Evolutionary conservation across 2,329 filamentous ascomycete genomes (phyloP).

Genomic region (Colletotrichum orbiculare): DNA sequence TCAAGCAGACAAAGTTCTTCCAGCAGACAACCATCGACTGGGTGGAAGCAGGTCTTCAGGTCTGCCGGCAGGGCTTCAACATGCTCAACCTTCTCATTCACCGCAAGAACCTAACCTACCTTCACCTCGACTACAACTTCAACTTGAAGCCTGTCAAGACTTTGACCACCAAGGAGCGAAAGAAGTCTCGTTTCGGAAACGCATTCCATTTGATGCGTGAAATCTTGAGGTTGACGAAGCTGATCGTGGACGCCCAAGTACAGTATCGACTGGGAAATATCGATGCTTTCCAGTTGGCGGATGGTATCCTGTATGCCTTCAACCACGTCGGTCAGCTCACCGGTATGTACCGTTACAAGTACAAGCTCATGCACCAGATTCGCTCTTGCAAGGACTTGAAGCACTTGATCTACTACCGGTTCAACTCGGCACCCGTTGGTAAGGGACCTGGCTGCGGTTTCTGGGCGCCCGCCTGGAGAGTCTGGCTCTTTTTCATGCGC

Average conservation of each 20-base stretch:
- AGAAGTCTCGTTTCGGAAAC: slow-evolving; percentile 99
- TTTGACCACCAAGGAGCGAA: slow-evolving; percentile 96
- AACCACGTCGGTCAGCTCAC: slow-evolving; percentile 98
- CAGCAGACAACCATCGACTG: slow-evolving; percentile 99
- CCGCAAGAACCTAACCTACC: slow-evolving; percentile 96
- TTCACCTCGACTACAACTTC: slow-evolving; percentile 99
- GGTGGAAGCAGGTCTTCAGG: slow-evolving; percentile 98
- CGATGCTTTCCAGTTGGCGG: slow-evolving; percentile 97
- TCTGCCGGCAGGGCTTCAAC: slow-evolving; percentile 98
- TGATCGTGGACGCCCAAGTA: slow-evolving; percentile 98
- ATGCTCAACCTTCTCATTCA: slow-evolving; percentile 99
- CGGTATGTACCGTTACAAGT: slow-evolving; percentile 99
- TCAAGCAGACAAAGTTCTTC: slow-evolving; percentile 99
- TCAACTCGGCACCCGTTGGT: slow-evolving; percentile 95
- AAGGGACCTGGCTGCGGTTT: slow-evolving; percentile 98
- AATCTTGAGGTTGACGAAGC: slow-evolving; percentile 92
- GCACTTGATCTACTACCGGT: slow-evolving; percentile 98
- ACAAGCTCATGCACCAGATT: slow-evolving; percentile 99
- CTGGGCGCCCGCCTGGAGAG: slow-evolving; percentile 98
- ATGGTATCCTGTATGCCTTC: slow-evolving; percentile 99
- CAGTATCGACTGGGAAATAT: slow-evolving; percentile 98
- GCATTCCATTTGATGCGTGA: slow-evolving; percentile 99
- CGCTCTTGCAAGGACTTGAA: slow-evolving; percentile 99
- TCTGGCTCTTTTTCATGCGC: slow-evolving; percentile 99
- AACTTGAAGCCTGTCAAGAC: slow-evolving; percentile 99